Conservation (phyloP, 306 rosid genomes). For the Cyclanthera cordifolia region DNA sequence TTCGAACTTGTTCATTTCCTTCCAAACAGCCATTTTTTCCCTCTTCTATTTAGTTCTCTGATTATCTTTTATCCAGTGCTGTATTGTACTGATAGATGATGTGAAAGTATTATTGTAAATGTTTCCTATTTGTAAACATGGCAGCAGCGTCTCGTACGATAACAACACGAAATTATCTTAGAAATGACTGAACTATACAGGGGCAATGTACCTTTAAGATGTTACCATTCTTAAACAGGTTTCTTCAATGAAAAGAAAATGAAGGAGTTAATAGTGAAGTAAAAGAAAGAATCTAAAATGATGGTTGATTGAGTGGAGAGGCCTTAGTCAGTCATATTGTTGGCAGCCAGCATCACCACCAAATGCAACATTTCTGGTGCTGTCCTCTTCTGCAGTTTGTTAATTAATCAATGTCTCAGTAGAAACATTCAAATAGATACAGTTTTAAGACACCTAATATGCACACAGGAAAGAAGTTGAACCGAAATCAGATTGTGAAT, state of each 20-base stretch:
- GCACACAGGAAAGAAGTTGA: constrained; percentile 4
- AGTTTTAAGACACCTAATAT: constrained; percentile 1
- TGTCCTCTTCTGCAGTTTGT: not conserved
- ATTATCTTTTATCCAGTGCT: not conserved
- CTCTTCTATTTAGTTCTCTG: not conserved
- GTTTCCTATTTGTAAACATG: constrained; percentile 5
- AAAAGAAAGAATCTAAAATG: not conserved
- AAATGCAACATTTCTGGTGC: not conserved
- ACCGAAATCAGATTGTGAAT: not conserved
- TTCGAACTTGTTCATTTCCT: not conserved
- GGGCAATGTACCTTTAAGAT: not conserved
- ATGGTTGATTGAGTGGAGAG: not conserved
- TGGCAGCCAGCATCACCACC: not conserved
- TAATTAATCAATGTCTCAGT: not conserved
- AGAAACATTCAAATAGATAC: not conserved
- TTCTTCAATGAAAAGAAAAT: no score
- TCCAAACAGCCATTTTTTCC: not conserved
- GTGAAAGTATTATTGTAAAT: constrained; percentile 11
- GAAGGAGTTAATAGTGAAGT: no score
- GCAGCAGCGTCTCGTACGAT: not conserved
- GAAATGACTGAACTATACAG: not conserved
- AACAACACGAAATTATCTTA: not conserved
- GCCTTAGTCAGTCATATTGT: not conserved
- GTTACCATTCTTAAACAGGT: not conserved
- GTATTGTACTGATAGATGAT: constrained; percentile 1